Conservation (phyloP, 108 stramenopile species). For the Cylindrotheca fusiformis region DNA sequence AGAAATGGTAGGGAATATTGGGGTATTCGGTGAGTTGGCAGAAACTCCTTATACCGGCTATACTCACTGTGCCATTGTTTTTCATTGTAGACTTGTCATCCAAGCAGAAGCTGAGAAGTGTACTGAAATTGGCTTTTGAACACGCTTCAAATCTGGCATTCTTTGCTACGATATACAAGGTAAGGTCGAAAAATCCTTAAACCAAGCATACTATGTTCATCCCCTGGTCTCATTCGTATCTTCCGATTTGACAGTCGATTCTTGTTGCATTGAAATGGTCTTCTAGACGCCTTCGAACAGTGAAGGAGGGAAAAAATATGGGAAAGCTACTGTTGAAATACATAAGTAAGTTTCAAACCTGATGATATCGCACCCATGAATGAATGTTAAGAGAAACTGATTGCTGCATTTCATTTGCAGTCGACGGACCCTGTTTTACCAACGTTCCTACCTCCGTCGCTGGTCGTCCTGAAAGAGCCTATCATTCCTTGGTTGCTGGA, state of each 20-base stretch:
- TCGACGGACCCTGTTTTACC: conserved; percentile 51
- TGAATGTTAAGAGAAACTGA: too few relatives aligned
- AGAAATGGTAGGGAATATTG: conserved; percentile 19
- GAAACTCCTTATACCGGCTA: too few relatives aligned
- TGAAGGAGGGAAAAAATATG: background rate
- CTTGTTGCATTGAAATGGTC: conserved; percentile 53
- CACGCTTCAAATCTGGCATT: conserved; percentile 71
- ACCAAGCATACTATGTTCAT: too few relatives aligned
- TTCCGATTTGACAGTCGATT: background rate
- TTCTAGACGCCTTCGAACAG: conserved; percentile 23
- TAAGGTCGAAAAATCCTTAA: too few relatives aligned
- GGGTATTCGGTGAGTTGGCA: too few relatives aligned
- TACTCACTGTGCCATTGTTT: background rate
- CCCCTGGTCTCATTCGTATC: too few relatives aligned
- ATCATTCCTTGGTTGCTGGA: conserved; percentile 81
- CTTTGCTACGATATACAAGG: conserved; percentile 85
- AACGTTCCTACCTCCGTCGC: conserved; percentile 19
- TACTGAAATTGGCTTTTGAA: conserved; percentile 54
- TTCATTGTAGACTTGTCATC: conserved; percentile 35
- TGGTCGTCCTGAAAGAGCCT: conserved; percentile 62
- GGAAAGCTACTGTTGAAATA: background rate
- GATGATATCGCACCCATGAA: too few relatives aligned
- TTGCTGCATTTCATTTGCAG: conserved; percentile 24
- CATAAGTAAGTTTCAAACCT: background rate
- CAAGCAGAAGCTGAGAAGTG: conserved; percentile 44